Base-by-base conservation (phyloP, 768 basidiomycete species). In the Pulveroboletus sp. region DNA sequence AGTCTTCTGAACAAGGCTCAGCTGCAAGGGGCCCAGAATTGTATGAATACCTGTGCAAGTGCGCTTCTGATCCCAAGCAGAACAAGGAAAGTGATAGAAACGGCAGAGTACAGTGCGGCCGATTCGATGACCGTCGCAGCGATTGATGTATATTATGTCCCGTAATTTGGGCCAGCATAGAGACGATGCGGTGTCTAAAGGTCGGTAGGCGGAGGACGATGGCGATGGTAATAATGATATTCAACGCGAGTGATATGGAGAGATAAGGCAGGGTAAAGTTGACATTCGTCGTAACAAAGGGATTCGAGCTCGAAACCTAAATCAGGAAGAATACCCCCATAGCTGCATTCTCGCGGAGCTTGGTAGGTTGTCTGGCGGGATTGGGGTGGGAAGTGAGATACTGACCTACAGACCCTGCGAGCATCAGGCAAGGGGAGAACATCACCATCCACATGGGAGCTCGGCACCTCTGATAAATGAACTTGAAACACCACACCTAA, bases 41-140 rank as follows among this genome's bases (percentile, higher is more conserved):
- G 62, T 8, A 72, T 31, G 33, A 71, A 56, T n/a, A 67, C 46
- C 30, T 67, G 65, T 28, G 64, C 62, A 5, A 66, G 36, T 0
- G 59, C 35, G 10, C 50, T 62, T 11, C 55, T 42, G 8, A 50
- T 8, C 7, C 54, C 57, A 41, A 62, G 71, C 13, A 60, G 40
- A 14, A 66, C 47, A 17, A 73, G 39, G 46, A 73, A 69, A 0
- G 69, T 27, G 10, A 73, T 8, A 0, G 61, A 60, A 15, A 61
- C 42, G 5, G 54, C 14, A 6, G 65, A 58, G 40, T 70, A 71
- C 2, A 68, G 39, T 2, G 65, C 56, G 2, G 67, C 68, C 0
- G 67, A 68, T 53, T 73, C 72, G 39, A 74, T 40, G 28, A 69
- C 37, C 57, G 73, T 71, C 6, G 71, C 59, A 9, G 61, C 61